A percentile compares a stretch with the other conserved stretches of the same genome.
These are phyloP conservation scores for Neurospora sp. DNA, from an alignment of 495 filamentous ascomycete genomes.

Conservation along the genomic window DNA sequence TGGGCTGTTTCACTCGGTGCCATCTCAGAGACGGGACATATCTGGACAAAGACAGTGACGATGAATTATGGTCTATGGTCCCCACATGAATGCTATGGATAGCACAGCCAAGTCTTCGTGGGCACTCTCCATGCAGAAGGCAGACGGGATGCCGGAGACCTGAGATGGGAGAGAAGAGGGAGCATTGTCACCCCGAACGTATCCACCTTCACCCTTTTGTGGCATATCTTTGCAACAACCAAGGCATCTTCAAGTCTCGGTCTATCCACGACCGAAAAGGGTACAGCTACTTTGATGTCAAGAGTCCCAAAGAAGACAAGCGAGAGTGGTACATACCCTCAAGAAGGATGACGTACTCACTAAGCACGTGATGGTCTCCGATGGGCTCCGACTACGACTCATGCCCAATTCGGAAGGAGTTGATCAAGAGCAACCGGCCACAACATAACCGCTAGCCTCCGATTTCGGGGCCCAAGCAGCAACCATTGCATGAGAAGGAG, in stretches of 20 bases:
- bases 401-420: not conserved
- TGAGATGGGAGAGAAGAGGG: not conserved
- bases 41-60: not conserved
- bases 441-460: not conserved
- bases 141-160: not conserved
- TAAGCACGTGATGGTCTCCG: not conserved
- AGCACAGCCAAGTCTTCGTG: not conserved
- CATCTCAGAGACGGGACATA: not conserved
- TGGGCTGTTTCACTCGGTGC: not conserved
- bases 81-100: not conserved
- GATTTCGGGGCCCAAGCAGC: not conserved
- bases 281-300: not conserved
- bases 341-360: not conserved
- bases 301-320: not conserved
- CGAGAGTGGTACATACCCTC: not conserved
- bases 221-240: not conserved
- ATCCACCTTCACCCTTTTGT: not conserved
- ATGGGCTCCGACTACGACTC: not conserved
- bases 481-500: not conserved
- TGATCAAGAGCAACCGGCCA: not conserved
- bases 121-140: not conserved
- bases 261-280: not conserved
- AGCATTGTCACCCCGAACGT: not conserved
- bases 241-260: not conserved
- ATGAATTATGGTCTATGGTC: not conserved